These are phyloP conservation scores for Pichia sp. DNA, from an alignment of 1,139 yeast species.

Conservation along the genomic window DNA sequence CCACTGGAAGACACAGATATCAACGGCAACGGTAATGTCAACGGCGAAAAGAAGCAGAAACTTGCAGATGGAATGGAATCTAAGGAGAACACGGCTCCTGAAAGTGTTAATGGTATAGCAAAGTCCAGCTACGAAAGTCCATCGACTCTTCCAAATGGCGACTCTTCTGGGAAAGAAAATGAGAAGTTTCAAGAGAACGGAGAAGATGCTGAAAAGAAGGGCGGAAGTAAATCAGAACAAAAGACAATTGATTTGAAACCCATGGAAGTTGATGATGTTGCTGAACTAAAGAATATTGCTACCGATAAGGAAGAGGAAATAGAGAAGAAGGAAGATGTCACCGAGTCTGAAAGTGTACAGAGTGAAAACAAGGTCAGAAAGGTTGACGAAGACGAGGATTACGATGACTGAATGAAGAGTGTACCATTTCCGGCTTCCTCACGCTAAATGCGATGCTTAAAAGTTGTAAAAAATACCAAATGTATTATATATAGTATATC, in stretches of 20 bases:
- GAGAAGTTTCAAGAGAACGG: background rate
- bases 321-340: slow-evolving; percentile 9
- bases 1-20: slow-evolving; percentile 1
- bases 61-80: background rate
- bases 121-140: background rate
- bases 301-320: slow-evolving; percentile 33
- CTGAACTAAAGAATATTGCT: slow-evolving; percentile 20
- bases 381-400: slow-evolving; percentile 79
- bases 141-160: background rate
- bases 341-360: background rate
- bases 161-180: background rate
- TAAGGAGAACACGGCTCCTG: background rate
- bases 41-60: slow-evolving; percentile 5
- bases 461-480: background rate
- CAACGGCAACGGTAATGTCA: background rate
- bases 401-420: slow-evolving; percentile 49
- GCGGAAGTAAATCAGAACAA: slow-evolving; percentile 1
- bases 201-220: background rate
- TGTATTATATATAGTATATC: slow-evolving; percentile 3
- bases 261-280: slow-evolving; percentile 39
- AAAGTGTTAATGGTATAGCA: background rate
- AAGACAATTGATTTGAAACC: slow-evolving; percentile 37
- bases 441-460: background rate
- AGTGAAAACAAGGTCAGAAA: slow-evolving; percentile 58
- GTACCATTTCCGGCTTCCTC: background rate